These are phyloP conservation scores for Chenopodium berlandieri DNA, from an alignment of 148 eudicot genomes.

Conservation along the genomic window DNA sequence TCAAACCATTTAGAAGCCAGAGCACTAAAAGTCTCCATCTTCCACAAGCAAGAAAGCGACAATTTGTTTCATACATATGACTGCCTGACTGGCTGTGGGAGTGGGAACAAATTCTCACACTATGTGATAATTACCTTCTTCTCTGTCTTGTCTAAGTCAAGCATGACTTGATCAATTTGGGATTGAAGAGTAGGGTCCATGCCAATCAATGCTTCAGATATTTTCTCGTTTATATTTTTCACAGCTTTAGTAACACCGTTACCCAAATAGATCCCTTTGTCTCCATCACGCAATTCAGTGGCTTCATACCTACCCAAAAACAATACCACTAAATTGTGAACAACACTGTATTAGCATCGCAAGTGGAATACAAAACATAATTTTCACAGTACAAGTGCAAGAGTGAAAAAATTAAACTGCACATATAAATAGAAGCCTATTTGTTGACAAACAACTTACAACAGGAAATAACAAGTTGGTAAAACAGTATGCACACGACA, in stretches of 20 bases:
- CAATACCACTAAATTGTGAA: slow-evolving; percentile 7
- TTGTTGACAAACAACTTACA: neutral
- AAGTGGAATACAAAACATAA: neutral
- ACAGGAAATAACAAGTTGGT: neutral
- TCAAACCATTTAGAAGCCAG: neutral
- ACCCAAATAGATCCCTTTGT: slow-evolving; percentile 75
- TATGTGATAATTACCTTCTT: slow-evolving; percentile 60
- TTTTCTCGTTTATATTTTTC: slow-evolving; percentile 82
- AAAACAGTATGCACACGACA: neutral
- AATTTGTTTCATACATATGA: neutral
- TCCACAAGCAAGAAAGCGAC: neutral
- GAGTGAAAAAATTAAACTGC: neutral
- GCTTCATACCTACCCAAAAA: slow-evolving; percentile 72
- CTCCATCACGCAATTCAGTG: slow-evolving; percentile 90
- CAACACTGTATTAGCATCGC: neutral
- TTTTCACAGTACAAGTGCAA: neutral
- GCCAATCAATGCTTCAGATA: slow-evolving; percentile 94
- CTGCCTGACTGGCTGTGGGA: neutral
- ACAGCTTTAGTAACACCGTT: slow-evolving; percentile 86
- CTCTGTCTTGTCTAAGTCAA: slow-evolving; percentile 96
- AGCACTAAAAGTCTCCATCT: neutral
- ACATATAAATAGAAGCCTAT: neutral
- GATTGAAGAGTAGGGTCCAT: slow-evolving; percentile 96
- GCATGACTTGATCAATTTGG: slow-evolving; percentile 96
- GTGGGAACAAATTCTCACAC: neutral